Conservation (phyloP, 441 rosid genomes). For the Adansonia grandidieri region DNA sequence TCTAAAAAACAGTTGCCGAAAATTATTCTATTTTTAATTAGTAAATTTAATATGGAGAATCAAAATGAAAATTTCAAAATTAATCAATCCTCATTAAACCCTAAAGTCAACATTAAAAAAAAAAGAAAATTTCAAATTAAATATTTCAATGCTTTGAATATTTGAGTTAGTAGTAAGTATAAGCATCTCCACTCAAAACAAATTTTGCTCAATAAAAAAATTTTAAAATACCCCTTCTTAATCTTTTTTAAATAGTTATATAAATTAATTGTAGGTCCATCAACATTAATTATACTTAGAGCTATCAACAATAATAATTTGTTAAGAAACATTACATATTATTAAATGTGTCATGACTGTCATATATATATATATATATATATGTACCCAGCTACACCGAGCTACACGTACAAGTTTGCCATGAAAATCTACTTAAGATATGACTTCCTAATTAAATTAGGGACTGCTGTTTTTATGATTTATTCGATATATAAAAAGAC, state of each 20-base stretch:
- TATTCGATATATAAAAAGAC: not conserved
- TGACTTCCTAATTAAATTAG: not conserved
- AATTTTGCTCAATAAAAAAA: too few species aligned
- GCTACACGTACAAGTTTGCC: not conserved
- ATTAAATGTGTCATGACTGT: not conserved
- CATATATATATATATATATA: not conserved
- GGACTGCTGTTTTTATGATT: not conserved
- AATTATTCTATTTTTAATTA: too few species aligned
- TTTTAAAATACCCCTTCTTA: too few species aligned
- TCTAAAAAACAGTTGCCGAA: too few species aligned
- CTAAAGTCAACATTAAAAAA: too few species aligned
- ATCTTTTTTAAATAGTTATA: not conserved
- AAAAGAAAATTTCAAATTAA: too few species aligned
- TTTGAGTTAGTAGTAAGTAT: too few species aligned
- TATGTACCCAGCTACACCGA: not conserved
- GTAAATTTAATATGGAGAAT: too few species aligned
- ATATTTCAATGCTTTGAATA: too few species aligned
- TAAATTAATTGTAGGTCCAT: not conserved
- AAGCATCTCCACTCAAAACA: too few species aligned
- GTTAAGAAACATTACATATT: not conserved
- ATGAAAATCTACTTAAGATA: not conserved
- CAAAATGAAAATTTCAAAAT: too few species aligned
- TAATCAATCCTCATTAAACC: too few species aligned
- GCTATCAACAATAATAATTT: not conserved
- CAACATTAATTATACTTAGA: slow-evolving; percentile 10